Evolutionary conservation across 2,329 filamentous ascomycete species (phyloP).

Genomic region (Sporothrix dimorphospora): DNA sequence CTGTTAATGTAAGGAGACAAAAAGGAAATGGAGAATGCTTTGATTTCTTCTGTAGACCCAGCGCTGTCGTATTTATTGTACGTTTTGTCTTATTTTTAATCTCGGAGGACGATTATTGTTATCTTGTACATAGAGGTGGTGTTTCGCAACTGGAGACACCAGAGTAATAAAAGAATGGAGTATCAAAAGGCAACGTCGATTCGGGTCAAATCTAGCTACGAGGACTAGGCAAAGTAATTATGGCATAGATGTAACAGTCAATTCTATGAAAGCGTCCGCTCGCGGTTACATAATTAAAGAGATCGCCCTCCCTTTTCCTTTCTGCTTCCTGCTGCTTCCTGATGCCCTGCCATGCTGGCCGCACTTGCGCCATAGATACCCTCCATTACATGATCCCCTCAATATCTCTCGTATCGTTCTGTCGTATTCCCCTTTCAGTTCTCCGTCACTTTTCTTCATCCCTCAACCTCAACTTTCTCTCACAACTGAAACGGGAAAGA

Average conservation of each 20-base stretch:
- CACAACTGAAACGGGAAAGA: not conserved
- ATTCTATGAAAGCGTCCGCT: slow-evolving; percentile 15
- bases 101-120: not conserved
- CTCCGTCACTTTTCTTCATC: not conserved
- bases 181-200: not conserved
- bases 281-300: not conserved
- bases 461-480: not conserved
- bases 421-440: not conserved
- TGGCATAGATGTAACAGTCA: not conserved
- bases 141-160: too few species aligned
- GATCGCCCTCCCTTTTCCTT: not conserved
- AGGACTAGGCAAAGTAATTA: not conserved
- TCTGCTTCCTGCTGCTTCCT: not conserved
- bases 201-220: not conserved
- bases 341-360: not conserved
- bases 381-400: not conserved
- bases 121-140: not conserved
- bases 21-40: not conserved
- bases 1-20: slow-evolving; percentile 55
- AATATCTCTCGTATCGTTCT: not conserved
- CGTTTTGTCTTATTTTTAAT: not conserved
- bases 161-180: not conserved
- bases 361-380: slow-evolving; percentile 17
- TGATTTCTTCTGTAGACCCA: not conserved
- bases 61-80: slow-evolving; percentile 1